These are phyloP conservation scores for Taxillus chinensis DNA, from an alignment of 164 flowering plant species.

Conservation along the genomic window DNA sequence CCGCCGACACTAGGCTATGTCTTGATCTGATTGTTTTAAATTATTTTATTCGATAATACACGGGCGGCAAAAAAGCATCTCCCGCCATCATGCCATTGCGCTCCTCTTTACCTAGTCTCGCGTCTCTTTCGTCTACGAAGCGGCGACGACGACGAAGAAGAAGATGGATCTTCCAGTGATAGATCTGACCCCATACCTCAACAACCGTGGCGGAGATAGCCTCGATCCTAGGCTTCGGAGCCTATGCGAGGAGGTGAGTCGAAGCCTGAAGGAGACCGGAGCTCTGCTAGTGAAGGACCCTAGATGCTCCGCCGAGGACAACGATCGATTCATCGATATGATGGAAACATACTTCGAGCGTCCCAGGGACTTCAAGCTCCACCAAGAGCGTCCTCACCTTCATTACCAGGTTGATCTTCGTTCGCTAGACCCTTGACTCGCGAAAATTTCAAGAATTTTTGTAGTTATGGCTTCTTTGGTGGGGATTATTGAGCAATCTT, in stretches of 20 bases:
- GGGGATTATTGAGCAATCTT: no score
- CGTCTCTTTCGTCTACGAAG: no score
- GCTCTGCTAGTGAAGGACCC: conserved; percentile 90
- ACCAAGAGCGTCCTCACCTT: conserved; percentile 70
- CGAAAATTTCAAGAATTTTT: no score
- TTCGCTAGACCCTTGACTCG: no score
- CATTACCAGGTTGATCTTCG: conserved; percentile 70
- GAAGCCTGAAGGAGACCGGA: conserved; percentile 71
- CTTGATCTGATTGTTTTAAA: no score
- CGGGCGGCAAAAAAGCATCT: no score
- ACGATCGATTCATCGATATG: conserved; percentile 90
- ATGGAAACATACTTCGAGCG: conserved; percentile 80
- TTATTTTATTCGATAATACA: no score
- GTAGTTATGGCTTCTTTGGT: no score
- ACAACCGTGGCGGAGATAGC: conserved; percentile 11
- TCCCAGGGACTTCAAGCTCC: conserved; percentile 62
- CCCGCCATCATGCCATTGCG: no score
- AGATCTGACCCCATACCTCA: conserved; percentile 48
- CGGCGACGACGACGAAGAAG: not conserved
- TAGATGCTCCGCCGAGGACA: conserved; percentile 74
- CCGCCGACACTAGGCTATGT: no score
- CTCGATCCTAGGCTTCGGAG: conserved; percentile 17
- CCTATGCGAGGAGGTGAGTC: conserved; percentile 64
- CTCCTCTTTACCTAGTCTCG: no score
- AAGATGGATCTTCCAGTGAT: conserved; percentile 56